A percentile compares a stretch with the other conserved stretches of the same genome.
phyloP scores from a whole-genome alignment of 129 eudicot species.

The Escallonia herrerae region DNA sequence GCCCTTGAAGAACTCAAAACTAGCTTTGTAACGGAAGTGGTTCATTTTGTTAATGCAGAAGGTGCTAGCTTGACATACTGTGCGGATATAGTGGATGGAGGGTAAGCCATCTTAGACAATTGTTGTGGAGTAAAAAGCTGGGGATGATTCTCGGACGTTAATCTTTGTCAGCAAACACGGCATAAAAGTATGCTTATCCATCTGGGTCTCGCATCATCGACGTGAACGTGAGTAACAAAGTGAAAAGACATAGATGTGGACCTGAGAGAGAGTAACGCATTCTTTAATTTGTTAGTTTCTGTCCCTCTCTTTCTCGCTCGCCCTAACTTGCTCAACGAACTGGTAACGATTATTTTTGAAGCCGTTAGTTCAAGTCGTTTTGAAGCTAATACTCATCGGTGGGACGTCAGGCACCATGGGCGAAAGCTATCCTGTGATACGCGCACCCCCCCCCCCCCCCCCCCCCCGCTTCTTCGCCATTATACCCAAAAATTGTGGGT shows the following conservation, averaged over 20 bases:
- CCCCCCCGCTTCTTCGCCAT: background rate
- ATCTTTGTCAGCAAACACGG: background rate
- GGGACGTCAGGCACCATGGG: too few relatives aligned
- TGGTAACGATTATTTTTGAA: too few relatives aligned
- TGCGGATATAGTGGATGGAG: background rate
- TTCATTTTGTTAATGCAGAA: background rate
- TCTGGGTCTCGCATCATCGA: slow-evolving; percentile 13
- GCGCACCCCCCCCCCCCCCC: too few relatives aligned
- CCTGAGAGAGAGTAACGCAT: background rate
- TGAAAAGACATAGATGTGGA: slow-evolving; percentile 2
- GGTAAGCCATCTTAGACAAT: background rate
- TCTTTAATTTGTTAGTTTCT: background rate
- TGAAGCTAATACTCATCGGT: too few relatives aligned
- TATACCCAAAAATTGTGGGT: background rate
- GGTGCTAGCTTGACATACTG: background rate
- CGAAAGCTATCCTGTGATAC: too few relatives aligned
- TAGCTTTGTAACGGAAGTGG: too few relatives aligned
- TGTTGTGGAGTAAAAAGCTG: too few relatives aligned
- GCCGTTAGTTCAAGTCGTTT: too few relatives aligned
- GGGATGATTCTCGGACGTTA: background rate
- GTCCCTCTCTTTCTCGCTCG: background rate
- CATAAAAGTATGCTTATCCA: slow-evolving; percentile 14
- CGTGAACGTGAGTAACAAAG: slow-evolving; percentile 32
- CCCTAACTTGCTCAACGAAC: background rate
- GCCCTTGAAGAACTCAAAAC: background rate